phyloP scores from a whole-genome alignment of 1,284 basidiomycete genomes.

The Ceratobasidium sp. region DNA sequence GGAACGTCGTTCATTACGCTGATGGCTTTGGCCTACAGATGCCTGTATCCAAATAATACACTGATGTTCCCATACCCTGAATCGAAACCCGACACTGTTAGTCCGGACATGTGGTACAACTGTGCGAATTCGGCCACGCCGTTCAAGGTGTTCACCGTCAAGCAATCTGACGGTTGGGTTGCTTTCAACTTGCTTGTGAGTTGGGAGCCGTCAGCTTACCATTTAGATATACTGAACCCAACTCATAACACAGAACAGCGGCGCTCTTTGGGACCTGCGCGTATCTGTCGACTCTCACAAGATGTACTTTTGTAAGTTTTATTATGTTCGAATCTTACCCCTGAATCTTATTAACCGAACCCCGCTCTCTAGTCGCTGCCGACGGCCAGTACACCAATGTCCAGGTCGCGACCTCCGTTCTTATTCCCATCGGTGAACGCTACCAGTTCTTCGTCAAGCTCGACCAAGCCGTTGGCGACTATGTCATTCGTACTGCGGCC shows the following conservation, averaged over 20 bases:
- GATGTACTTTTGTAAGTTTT: constrained; percentile 19
- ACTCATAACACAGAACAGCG: constrained; percentile 4
- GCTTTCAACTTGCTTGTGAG: constrained; percentile 25
- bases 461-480: constrained; percentile 38
- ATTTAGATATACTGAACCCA: neutral
- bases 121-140: constrained; percentile 11
- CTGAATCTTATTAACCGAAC: neutral
- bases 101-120: constrained; percentile 23
- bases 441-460: constrained; percentile 42
- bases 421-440: constrained; percentile 39
- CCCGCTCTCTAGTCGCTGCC: constrained; percentile 17
- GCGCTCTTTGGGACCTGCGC: constrained; percentile 26
- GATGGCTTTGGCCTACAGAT: neutral
- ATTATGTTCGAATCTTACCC: neutral
- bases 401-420: constrained; percentile 22
- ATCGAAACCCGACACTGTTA: constrained; percentile 7
- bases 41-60: constrained; percentile 28
- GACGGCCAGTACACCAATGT: constrained; percentile 40
- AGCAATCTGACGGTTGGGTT: constrained; percentile 9
- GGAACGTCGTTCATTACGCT: neutral
- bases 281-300: constrained; percentile 29
- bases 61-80: constrained; percentile 23
- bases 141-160: constrained; percentile 14
- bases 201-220: neutral
- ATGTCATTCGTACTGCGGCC: constrained; percentile 38